Base-by-base conservation (phyloP, 192 early-diverging fungal species). In the Coemansia pectinata region DNA sequence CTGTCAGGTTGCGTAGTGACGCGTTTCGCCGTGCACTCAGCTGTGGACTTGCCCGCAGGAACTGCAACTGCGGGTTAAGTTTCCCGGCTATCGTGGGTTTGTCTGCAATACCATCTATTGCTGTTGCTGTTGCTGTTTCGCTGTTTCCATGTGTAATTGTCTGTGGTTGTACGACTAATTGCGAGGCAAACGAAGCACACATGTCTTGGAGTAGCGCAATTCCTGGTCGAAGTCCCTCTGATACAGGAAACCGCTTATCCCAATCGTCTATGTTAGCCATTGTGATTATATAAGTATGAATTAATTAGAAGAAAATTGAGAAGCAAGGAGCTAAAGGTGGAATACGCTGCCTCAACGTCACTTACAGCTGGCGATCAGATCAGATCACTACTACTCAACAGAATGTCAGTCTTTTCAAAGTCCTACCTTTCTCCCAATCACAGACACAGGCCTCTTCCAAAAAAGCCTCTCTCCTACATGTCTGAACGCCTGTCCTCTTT, bases 271-370 rank as follows among this genome's bases (percentile, higher is more conserved):
- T 15, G 31, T 29, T 29, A 55, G 52, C 27, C 52, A 55, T 55
- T 55, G 11, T 15, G 15, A 23, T 52, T 7, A 69, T 91, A n/a
- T 68, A 93, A 65, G 33, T 33, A 48, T 1, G 93, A 36, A 36
- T 36, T 36, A 36, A 36, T 36, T 36, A 95, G 63, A 76, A 93
- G 65, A 88, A 93, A 57, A 72, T 93, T 53, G 81, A 89, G 12
- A 44, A 44, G 17, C 42, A 17, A 44, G 2, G 27, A 27, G 27
- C 27, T 27, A 27, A 27, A 27, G 27, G 27, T 27, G 27, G 27
- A 27, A 27, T 27, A 27, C 27, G 27, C 27, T 27, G 27, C 27
- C 27, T 27, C 27, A 44, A 44, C 42, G 42, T 44, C 42, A 44
- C 11, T 44, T 4, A 5, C 42, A 44, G 34, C 0, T 27, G 27